Evolutionary conservation across 495 filamentous ascomycete genomes (phyloP).

Genomic region (Lichenothelia convexa): DNA sequence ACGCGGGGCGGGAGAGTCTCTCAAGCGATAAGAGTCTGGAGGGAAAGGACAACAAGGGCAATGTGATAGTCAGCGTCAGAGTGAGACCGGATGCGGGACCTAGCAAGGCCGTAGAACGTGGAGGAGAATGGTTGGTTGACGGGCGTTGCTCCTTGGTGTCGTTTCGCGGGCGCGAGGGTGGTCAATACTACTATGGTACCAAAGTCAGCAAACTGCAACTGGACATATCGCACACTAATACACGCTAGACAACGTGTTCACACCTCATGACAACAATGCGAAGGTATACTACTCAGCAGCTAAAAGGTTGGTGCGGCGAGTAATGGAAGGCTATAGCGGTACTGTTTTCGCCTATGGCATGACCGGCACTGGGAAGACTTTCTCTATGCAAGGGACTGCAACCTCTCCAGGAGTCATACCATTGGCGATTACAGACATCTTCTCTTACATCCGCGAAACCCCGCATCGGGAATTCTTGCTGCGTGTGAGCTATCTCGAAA

Average conservation of each 20-base stretch:
- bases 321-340: slow-evolving; percentile 98
- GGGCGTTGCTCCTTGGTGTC: slow-evolving; percentile 62
- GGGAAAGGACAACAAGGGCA: slow-evolving; percentile 56
- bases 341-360: slow-evolving; percentile 98
- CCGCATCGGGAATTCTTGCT: slow-evolving; percentile 87
- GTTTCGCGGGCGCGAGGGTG: slow-evolving; percentile 74
- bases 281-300: slow-evolving; percentile 85
- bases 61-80: slow-evolving; percentile 88
- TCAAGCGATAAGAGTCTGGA: slow-evolving; percentile 13
- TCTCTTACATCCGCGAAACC: slow-evolving; percentile 95
- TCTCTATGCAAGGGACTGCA: slow-evolving; percentile 97
- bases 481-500: slow-evolving; percentile 94
- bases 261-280: slow-evolving; percentile 76
- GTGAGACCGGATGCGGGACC: slow-evolving; percentile 63
- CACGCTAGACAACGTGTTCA: slow-evolving; percentile 81
- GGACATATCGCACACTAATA: background rate
- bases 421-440: slow-evolving; percentile 93
- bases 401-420: slow-evolving; percentile 95
- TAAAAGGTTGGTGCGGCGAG: slow-evolving; percentile 81
- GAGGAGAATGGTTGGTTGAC: slow-evolving; percentile 87
- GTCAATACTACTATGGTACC: slow-evolving; percentile 84
- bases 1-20: slow-evolving; percentile 11
- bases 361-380: slow-evolving; percentile 97
- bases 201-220: slow-evolving; percentile 3
- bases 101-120: slow-evolving; percentile 39